A percentile compares a stretch with the other conserved stretches of the same genome.
Conservation (phyloP, 2,329 filamentous ascomycete genomes). For the Ophiosphaerella korrae region DNA sequence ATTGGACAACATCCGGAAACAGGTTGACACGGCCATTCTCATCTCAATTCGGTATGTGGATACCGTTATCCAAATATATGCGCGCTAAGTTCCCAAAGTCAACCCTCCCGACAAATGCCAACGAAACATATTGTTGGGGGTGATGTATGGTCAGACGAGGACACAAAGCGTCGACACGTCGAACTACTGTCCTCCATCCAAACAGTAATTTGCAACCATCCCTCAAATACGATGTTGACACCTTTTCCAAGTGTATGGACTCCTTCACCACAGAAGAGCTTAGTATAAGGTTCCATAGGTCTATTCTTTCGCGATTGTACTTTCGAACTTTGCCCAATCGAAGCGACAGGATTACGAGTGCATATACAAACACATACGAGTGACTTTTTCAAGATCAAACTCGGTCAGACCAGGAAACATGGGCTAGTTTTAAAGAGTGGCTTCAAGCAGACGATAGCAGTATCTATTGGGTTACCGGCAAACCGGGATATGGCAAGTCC, state of each 20-base stretch:
- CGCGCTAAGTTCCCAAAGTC: too few species aligned
- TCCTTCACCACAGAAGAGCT: neutral
- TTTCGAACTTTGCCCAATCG: constrained; percentile 8
- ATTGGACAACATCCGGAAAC: constrained; percentile 3
- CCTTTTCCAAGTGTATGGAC: neutral
- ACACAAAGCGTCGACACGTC: neutral
- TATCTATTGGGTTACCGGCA: constrained; percentile 49
- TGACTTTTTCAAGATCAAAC: constrained; percentile 8
- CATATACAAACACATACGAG: constrained; percentile 9
- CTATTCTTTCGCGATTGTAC: constrained; percentile 1
- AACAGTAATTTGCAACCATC: neutral
- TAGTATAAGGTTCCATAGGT: neutral
- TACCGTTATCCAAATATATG: neutral
- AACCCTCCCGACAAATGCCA: too few species aligned
- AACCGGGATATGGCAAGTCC: constrained; percentile 55
- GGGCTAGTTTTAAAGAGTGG: constrained; percentile 20
- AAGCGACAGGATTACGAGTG: constrained; percentile 5
- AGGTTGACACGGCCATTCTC: constrained; percentile 14
- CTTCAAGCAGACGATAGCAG: constrained; percentile 7
- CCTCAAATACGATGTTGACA: neutral
- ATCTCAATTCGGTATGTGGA: constrained; percentile 9
- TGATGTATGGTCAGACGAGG: too few species aligned
- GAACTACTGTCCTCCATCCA: neutral
- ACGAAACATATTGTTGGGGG: too few species aligned
- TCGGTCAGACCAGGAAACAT: neutral